These are phyloP conservation scores for Fusarium xylarioides DNA, from an alignment of 2,329 filamentous ascomycete species.

Conservation along the genomic window DNA sequence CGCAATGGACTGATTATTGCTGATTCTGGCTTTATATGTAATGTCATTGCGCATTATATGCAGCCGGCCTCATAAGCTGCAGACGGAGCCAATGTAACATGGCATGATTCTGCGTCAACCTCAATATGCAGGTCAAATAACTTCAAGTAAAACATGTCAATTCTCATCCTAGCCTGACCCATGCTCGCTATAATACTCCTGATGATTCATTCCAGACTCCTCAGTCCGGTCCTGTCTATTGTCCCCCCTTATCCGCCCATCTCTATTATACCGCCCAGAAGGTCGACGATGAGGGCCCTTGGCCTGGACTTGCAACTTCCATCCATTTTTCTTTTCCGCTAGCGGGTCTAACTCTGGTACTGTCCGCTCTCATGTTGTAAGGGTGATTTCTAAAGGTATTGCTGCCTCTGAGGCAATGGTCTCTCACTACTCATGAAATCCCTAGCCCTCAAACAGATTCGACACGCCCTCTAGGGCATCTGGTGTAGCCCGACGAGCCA, in stretches of 20 bases:
- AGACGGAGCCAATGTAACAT: not conserved
- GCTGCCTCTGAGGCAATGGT: not conserved
- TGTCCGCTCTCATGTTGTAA: constrained; percentile 2
- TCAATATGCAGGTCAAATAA: not conserved
- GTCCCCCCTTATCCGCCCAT: constrained; percentile 1
- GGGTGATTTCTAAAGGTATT: not conserved
- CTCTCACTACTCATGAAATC: not conserved
- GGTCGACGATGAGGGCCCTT: not conserved
- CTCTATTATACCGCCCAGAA: constrained; percentile 4
- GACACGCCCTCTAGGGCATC: constrained; percentile 65
- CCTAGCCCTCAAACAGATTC: constrained; percentile 56
- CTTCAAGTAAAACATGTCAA: constrained; percentile 4
- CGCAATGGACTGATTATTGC: not conserved
- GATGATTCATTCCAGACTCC: constrained; percentile 18
- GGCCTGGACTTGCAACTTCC: not conserved
- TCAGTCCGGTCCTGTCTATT: constrained; percentile 28
- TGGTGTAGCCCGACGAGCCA: constrained; percentile 52
- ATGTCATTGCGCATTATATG: constrained; percentile 2
- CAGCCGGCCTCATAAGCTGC: not conserved
- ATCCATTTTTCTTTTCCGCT: constrained; percentile 19
- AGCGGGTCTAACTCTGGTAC: not conserved
- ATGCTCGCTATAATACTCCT: constrained; percentile 39
- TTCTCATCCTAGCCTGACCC: constrained; percentile 15
- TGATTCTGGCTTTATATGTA: not conserved
- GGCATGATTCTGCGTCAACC: constrained; percentile 1